Evolutionary conservation across 202 grass and related monocot species (phyloP).

Genomic region (Sporobolus alterniflorus): DNA sequence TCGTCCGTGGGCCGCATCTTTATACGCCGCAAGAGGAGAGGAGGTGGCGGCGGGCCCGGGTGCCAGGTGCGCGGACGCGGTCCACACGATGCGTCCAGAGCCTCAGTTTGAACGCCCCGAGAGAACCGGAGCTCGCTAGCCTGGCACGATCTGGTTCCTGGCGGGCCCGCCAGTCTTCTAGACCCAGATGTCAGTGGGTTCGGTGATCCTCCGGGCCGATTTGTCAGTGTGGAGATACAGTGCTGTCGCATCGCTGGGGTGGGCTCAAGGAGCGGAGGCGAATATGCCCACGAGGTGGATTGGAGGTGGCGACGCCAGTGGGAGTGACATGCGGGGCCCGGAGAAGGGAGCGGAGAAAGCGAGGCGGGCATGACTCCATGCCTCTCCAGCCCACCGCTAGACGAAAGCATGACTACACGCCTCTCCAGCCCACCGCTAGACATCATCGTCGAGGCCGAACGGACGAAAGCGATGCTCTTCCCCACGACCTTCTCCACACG

Average conservation of each 20-base stretch:
- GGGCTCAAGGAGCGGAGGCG: not conserved
- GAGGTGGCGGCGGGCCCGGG: slow-evolving; percentile 13
- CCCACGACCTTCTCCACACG: too few relatives aligned
- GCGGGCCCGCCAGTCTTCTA: not conserved
- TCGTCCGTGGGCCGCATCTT: slow-evolving; percentile 40
- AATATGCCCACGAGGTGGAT: slow-evolving; percentile 13
- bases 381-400: too few relatives aligned
- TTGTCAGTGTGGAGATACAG: not conserved
- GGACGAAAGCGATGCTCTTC: too few relatives aligned
- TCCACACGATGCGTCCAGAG: slow-evolving; percentile 29
- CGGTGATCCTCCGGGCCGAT: not conserved
- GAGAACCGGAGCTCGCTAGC: not conserved
- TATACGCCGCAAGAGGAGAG: slow-evolving; percentile 22
- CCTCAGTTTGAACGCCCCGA: slow-evolving; percentile 43
- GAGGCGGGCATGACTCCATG: not conserved
- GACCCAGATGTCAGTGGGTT: not conserved
- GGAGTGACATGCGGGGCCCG: slow-evolving; percentile 5
- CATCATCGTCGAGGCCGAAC: too few relatives aligned
- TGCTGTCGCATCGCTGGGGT: not conserved
- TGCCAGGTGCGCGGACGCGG: slow-evolving; percentile 35
- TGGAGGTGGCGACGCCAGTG: not conserved
- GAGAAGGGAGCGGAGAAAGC: slow-evolving; percentile 11
- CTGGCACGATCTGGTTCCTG: not conserved
- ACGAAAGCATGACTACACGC: too few relatives aligned
- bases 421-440: too few relatives aligned